Evolutionary conservation across 1,284 basidiomycete genomes (phyloP).

Genomic region (Boletus hoseneyae): DNA sequence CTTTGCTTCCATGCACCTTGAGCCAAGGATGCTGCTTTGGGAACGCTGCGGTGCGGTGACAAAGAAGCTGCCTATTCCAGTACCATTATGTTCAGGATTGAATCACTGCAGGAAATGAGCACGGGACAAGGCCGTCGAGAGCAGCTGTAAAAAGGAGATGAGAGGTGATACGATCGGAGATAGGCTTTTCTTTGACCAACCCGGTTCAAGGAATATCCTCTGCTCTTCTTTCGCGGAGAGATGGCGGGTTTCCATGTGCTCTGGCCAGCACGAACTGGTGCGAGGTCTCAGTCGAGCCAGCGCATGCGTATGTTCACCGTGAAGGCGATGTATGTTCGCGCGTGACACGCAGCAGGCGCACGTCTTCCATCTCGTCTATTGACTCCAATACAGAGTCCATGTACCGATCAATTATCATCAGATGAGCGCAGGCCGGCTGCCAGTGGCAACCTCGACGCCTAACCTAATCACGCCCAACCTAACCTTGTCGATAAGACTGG

Average conservation of each 20-base stretch:
- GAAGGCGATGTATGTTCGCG: no score
- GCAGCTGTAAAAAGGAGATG: conserved; percentile 18
- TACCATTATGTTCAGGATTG: conserved; percentile 10
- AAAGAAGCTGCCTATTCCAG: conserved; percentile 17
- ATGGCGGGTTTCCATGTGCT: background rate
- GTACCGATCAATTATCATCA: conserved; percentile 8
- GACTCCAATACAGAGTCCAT: background rate
- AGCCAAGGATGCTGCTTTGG: conserved; percentile 13
- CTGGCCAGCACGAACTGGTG: conserved; percentile 11
- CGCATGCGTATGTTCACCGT: no score
- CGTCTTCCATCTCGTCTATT: conserved; percentile 23
- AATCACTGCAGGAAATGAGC: conserved; percentile 14
- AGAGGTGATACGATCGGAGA: conserved; percentile 28
- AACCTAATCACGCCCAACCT: conserved; percentile 6
- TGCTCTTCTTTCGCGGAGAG: conserved; percentile 10
- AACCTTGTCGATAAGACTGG: conserved; percentile 14
- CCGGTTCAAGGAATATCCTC: conserved; percentile 1
- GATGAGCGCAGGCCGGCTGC: background rate
- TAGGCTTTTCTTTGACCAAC: conserved; percentile 35
- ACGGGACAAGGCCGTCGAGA: no score
- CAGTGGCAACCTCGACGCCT: background rate
- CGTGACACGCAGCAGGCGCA: conserved; percentile 8
- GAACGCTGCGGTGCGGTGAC: conserved; percentile 15
- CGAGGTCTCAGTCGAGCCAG: background rate
- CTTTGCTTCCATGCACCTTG: conserved; percentile 12